Evolutionary conservation across 1,284 basidiomycete genomes (phyloP).

Genomic region (Schizopora paradoxa): DNA sequence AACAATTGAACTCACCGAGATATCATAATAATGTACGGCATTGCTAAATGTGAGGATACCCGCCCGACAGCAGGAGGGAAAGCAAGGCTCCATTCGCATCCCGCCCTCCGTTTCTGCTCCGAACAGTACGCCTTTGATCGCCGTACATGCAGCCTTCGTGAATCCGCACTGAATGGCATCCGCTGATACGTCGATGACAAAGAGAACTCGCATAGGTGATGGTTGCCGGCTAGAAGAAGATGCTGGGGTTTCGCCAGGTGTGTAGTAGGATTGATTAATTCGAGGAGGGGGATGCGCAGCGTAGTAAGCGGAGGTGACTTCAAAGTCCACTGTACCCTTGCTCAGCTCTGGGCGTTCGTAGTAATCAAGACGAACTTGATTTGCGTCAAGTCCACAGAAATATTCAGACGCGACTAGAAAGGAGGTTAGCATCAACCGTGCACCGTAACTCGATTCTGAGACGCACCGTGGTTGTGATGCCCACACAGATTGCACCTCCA

Average conservation of each 20-base stretch:
- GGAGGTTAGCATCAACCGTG: conserved; percentile 1
- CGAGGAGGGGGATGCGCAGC: conserved; percentile 61
- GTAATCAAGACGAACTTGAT: conserved; percentile 80
- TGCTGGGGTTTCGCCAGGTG: conserved; percentile 39
- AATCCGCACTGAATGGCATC: conserved; percentile 73
- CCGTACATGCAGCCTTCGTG: conserved; percentile 63
- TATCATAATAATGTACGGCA: conserved; percentile 85
- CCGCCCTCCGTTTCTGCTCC: conserved; percentile 46
- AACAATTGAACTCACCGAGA: conserved; percentile 58
- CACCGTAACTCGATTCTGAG: conserved; percentile 2
- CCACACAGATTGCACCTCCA: conserved; percentile 95
- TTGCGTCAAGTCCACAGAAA: conserved; percentile 82
- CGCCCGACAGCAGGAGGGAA: conserved; percentile 52
- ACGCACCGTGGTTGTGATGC: conserved; percentile 74
- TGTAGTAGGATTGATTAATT: conserved; percentile 48
- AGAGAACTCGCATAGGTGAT: conserved; percentile 73
- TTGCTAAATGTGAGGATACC: conserved; percentile 85
- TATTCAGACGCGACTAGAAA: conserved; percentile 71
- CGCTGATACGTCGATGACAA: conserved; percentile 83
- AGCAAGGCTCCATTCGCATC: conserved; percentile 38
- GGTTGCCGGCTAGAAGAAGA: conserved; percentile 51
- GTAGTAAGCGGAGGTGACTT: conserved; percentile 81
- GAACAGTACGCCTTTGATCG: conserved; percentile 67
- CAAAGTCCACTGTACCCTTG: conserved; percentile 90
- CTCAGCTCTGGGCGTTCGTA: conserved; percentile 81